Base-by-base conservation (phyloP, 148 eudicot species). In the Camellia sinensis region DNA sequence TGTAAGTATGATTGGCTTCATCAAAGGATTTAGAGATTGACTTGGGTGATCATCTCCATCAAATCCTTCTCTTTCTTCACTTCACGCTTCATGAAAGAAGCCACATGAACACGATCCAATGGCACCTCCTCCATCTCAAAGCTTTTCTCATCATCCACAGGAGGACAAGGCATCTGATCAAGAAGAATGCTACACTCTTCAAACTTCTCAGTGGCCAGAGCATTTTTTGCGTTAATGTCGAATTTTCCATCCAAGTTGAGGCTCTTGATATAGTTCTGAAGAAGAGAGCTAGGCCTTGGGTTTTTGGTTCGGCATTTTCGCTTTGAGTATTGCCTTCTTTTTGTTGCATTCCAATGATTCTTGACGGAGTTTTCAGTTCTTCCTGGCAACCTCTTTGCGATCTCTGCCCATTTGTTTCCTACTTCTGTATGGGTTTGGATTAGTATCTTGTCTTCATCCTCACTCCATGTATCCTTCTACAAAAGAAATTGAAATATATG, bases 331-430 rank as follows among this genome's bases (percentile, higher is more conserved):
- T 94, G 98, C 81, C 91, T 86, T 82, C 98, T 90, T 61, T 92
- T 94, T 5, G 98, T 92, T 0, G 97, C 98, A 43, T 92, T 92
- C 98, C 98, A 94, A 67, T 94, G 98, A 86, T 94, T 94, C 83
- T 94, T 94, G 64, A 92, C 90, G 3, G 98, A 88, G 80, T 94
- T 94, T 71, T 94, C 98, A 0, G 98, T 94, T 63, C 98, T 89
- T 46, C 97, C 97, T 0, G 92, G 87, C 0, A 94, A 79, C 7
- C 80, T 87, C 78, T 92, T 94, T 1, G 98, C 98, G 3, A 94
- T 94, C 80, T 92, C 97, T 14, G 98, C 90, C 98, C 98, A 94
- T 89, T 88, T 94, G 86, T 92, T 94, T 7, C 98, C 98, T 48
- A 94, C 84, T 60, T 92, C 87, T 66, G 76, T 50, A 75, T 94